Evolutionary conservation across 176 grass and related monocot species (phyloP).

Genomic region (Dactylis glomerata): DNA sequence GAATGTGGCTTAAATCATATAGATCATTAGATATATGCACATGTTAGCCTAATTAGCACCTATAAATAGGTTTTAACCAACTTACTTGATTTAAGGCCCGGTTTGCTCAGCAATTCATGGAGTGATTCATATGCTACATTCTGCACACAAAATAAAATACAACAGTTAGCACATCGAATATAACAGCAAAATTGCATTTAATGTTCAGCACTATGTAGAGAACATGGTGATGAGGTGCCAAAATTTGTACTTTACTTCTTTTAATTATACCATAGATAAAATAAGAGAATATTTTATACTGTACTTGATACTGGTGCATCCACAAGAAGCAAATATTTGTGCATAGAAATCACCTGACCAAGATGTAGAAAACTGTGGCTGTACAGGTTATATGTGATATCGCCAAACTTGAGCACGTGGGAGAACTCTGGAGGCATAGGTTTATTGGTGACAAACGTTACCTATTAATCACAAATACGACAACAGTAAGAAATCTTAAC

Average conservation of each 20-base stretch:
- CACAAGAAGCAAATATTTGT: conserved; percentile 10
- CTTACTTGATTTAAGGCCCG: conserved; percentile 58
- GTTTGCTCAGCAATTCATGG: conserved; percentile 58
- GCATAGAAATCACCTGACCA: conserved; percentile 61
- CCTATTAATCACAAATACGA: conserved; percentile 31
- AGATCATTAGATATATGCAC: not conserved
- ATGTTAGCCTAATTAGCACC: not conserved
- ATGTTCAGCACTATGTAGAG: not conserved
- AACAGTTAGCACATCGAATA: conserved; percentile 24
- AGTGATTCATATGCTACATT: conserved; percentile 91
- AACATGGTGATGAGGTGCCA: not conserved
- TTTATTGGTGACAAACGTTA: conserved; percentile 65
- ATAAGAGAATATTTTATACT: not conserved
- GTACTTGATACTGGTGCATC: not conserved
- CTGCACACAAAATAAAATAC: conserved; percentile 37
- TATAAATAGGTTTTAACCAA: conserved; percentile 4
- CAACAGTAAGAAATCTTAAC: conserved; percentile 5
- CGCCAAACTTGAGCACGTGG: conserved; percentile 61
- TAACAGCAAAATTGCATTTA: not conserved
- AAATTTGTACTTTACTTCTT: not conserved
- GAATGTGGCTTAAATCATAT: not conserved
- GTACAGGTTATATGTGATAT: conserved; percentile 75
- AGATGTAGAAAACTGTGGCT: conserved; percentile 89
- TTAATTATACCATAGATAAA: not conserved
- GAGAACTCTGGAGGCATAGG: conserved; percentile 55